Evolutionary conservation across 352 stramenopile species (phyloP).

Genomic region (Phytophthora idaei): DNA sequence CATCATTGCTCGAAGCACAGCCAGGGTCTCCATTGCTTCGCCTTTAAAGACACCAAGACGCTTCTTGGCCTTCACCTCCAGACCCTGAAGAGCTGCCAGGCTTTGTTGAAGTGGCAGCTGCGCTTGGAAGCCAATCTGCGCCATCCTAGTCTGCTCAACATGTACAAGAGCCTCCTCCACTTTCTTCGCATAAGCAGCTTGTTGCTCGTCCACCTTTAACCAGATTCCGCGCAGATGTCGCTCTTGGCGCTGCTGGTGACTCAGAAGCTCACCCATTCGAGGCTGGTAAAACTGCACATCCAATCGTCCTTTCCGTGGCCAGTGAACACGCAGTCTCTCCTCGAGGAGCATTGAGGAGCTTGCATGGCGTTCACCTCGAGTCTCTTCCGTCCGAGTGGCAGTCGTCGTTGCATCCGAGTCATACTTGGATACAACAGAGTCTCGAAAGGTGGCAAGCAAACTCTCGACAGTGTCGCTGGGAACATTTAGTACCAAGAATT

Average conservation of each 20-base stretch:
- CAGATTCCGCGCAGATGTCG: constrained; percentile 65
- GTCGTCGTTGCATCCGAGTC: constrained; percentile 36
- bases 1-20: constrained; percentile 31
- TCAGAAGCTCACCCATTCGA: constrained; percentile 81
- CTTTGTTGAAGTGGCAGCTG: constrained; percentile 77
- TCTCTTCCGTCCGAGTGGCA: constrained; percentile 28
- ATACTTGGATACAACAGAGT: constrained; percentile 52
- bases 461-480: constrained; percentile 21
- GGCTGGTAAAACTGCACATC: constrained; percentile 90
- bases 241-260: constrained; percentile 76
- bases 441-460: constrained; percentile 43
- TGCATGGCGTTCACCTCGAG: constrained; percentile 44
- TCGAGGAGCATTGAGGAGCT: constrained; percentile 64
- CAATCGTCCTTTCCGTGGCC: constrained; percentile 80
- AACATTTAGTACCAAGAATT: constrained; percentile 48
- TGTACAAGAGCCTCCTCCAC: constrained; percentile 30
- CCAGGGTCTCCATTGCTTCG: constrained; percentile 37
- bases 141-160: constrained; percentile 45
- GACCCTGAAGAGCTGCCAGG: constrained; percentile 83
- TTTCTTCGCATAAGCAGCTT: constrained; percentile 51
- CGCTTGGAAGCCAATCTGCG: constrained; percentile 58
- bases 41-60: constrained; percentile 49
- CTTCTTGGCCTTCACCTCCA: constrained; percentile 87
- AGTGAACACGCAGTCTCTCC: constrained; percentile 88
- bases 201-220: constrained; percentile 58